Percentiles rank a stretch among this genome's conserved stretches.
Conservation (phyloP, 1,139 yeast genomes). For the Saccharomyces hybrid region DNA sequence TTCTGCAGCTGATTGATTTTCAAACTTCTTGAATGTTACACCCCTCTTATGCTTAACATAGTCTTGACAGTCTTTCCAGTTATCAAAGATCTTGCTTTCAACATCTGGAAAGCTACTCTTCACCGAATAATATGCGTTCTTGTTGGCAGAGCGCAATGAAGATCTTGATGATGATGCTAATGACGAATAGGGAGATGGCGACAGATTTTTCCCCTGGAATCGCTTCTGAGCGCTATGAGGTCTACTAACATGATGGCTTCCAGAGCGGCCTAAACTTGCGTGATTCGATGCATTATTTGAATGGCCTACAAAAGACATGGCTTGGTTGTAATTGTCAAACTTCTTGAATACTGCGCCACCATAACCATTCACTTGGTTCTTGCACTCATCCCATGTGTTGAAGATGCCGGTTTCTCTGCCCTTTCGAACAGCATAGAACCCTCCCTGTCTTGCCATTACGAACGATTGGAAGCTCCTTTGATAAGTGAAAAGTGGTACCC, state of each 20-base stretch:
- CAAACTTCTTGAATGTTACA: constrained; percentile 43
- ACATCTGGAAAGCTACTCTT: constrained; percentile 38
- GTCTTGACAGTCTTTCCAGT: constrained; percentile 42
- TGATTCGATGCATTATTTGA: constrained; percentile 6
- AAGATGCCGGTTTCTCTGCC: constrained; percentile 53
- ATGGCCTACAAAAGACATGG: constrained; percentile 34
- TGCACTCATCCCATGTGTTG: constrained; percentile 45
- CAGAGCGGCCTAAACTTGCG: neutral
- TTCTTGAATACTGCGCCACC: constrained; percentile 50
- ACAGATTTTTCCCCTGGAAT: neutral
- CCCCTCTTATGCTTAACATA: constrained; percentile 42
- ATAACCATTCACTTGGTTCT: constrained; percentile 44
- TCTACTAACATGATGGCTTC: neutral
- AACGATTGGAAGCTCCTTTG: neutral
- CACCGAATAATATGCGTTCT: constrained; percentile 23
- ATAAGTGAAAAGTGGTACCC: neutral
- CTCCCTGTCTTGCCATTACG: constrained; percentile 15
- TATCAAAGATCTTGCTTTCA: constrained; percentile 33
- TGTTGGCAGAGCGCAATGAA: neutral
- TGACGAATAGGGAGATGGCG: neutral
- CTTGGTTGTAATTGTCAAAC: constrained; percentile 42
- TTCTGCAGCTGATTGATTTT: constrained; percentile 34
- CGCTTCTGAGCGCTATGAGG: neutral
- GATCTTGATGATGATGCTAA: neutral
- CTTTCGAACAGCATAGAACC: constrained; percentile 52